A percentile compares a stretch with the other conserved stretches of the same genome.
These are phyloP conservation scores for Aspergillus cristatus DNA, from an alignment of 495 filamentous ascomycete species.

Conservation along the genomic window DNA sequence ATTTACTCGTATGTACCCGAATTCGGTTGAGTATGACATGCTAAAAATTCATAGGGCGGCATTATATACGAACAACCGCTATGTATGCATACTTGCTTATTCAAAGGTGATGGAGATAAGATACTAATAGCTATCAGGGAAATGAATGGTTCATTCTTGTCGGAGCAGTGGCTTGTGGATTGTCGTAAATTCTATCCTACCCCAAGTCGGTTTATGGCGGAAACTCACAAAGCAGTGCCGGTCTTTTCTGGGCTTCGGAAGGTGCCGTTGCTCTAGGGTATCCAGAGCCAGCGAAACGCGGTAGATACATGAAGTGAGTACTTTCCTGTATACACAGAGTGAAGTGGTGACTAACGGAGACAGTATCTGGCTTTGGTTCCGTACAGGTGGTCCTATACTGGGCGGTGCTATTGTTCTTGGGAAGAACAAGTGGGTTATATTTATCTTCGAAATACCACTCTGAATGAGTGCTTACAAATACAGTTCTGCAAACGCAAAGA, in stretches of 20 bases:
- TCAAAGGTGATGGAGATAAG: too few relatives aligned
- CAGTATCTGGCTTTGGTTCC: slow-evolving; percentile 51
- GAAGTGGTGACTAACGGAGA: too few relatives aligned
- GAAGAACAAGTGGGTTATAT: slow-evolving; percentile 36
- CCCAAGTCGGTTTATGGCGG: not conserved
- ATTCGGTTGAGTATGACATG: not conserved
- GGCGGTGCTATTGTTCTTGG: slow-evolving; percentile 55
- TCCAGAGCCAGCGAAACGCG: slow-evolving; percentile 50
- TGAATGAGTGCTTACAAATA: slow-evolving; percentile 11
- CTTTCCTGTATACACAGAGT: too few relatives aligned
- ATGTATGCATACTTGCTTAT: slow-evolving; percentile 12
- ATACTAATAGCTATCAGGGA: slow-evolving; percentile 20
- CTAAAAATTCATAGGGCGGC: slow-evolving; percentile 29
- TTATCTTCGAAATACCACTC: too few relatives aligned
- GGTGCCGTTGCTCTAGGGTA: slow-evolving; percentile 56
- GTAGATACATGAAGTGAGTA: slow-evolving; percentile 39
- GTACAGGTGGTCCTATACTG: slow-evolving; percentile 47
- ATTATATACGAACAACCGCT: slow-evolving; percentile 58
- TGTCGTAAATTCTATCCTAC: slow-evolving; percentile 31
- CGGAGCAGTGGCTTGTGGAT: slow-evolving; percentile 52
- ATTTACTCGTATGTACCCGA: slow-evolving; percentile 27
- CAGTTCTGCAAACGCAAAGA: slow-evolving; percentile 12
- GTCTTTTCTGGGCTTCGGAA: slow-evolving; percentile 57
- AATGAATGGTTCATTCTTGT: slow-evolving; percentile 57
- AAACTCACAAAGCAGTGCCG: slow-evolving; percentile 26